A percentile compares a stretch with the other conserved stretches of the same genome.
phyloP scores from a whole-genome alignment of 345 rosid genomes.

The Anastatica hierochuntica region DNA sequence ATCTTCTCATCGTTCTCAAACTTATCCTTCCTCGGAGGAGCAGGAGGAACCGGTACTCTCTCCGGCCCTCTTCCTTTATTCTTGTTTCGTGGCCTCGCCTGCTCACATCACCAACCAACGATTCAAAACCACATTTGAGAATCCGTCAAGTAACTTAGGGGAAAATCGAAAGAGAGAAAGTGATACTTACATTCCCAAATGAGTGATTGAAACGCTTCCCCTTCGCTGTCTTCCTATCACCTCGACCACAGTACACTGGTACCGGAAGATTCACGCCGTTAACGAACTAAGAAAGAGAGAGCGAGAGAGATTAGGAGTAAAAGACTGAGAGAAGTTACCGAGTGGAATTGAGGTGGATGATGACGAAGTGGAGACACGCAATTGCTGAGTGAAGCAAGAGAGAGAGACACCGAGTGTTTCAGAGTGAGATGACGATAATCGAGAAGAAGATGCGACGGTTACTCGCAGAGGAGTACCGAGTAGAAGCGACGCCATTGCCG shows the following conservation, averaged over 20 bases:
- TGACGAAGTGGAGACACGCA: slow-evolving; percentile 27
- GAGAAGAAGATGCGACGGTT: neutral
- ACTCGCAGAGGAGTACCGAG: slow-evolving; percentile 28
- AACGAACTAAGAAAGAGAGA: neutral
- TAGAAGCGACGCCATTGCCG: slow-evolving; percentile 48
- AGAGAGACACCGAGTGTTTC: slow-evolving; percentile 37
- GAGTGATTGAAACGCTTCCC: slow-evolving; percentile 95
- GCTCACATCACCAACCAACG: neutral
- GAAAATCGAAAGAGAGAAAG: neutral
- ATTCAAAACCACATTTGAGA: neutral
- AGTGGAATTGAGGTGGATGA: slow-evolving; percentile 31
- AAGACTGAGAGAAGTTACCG: too few species aligned
- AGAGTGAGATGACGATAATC: slow-evolving; percentile 43
- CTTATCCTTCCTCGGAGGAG: slow-evolving; percentile 57
- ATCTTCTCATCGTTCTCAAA: slow-evolving; percentile 50
- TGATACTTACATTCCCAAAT: slow-evolving; percentile 69
- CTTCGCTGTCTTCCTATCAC: slow-evolving; percentile 73
- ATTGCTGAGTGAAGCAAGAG: slow-evolving; percentile 15
- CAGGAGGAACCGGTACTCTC: slow-evolving; percentile 48
- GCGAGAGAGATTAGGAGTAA: neutral
- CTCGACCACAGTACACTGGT: slow-evolving; percentile 75
- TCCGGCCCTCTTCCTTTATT: slow-evolving; percentile 85
- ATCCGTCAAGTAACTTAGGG: too few species aligned
- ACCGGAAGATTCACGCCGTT: neutral
- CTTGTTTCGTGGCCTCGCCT: slow-evolving; percentile 95